phyloP scores from a whole-genome alignment of 2,329 filamentous ascomycete genomes.

The Aspergillus felis region DNA sequence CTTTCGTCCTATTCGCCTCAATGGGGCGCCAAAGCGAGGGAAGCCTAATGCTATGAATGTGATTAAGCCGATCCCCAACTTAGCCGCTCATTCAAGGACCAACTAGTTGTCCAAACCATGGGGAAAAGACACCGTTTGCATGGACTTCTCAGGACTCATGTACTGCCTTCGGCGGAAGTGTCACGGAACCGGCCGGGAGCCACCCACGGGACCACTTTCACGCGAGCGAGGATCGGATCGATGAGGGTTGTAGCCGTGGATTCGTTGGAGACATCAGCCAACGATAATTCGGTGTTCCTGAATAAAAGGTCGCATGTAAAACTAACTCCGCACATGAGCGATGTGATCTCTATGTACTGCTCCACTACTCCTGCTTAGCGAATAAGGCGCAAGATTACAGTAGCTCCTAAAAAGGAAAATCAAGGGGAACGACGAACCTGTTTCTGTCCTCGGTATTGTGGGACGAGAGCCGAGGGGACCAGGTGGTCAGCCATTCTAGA shows the following conservation, averaged over 20 bases:
- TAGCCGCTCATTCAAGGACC: neutral
- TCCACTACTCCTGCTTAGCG: neutral
- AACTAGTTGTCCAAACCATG: neutral
- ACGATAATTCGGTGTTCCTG: neutral
- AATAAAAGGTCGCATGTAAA: neutral
- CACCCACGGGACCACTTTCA: conserved; percentile 18
- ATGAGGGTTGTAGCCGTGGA: conserved; percentile 7
- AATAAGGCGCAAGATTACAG: neutral
- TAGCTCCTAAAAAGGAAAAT: neutral
- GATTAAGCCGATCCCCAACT: neutral
- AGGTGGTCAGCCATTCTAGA: conserved; percentile 13
- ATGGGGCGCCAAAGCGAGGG: neutral
- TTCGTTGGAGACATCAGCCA: conserved; percentile 1
- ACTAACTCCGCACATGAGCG: neutral
- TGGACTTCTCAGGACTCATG: neutral
- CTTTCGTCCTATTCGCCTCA: neutral
- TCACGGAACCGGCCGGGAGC: conserved; percentile 15
- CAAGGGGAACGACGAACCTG: conserved; percentile 4
- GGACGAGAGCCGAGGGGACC: neutral
- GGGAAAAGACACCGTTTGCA: neutral
- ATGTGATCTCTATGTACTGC: neutral
- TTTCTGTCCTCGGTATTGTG: neutral
- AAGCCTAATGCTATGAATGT: neutral
- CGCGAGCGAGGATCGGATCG: conserved; percentile 19
- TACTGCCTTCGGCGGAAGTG: conserved; percentile 3